Evolutionary conservation across 805 yeast genomes (phyloP), one percentile per base, ranked within the genome.

Genomic region (Kockiozyma suomiensis): DNA sequence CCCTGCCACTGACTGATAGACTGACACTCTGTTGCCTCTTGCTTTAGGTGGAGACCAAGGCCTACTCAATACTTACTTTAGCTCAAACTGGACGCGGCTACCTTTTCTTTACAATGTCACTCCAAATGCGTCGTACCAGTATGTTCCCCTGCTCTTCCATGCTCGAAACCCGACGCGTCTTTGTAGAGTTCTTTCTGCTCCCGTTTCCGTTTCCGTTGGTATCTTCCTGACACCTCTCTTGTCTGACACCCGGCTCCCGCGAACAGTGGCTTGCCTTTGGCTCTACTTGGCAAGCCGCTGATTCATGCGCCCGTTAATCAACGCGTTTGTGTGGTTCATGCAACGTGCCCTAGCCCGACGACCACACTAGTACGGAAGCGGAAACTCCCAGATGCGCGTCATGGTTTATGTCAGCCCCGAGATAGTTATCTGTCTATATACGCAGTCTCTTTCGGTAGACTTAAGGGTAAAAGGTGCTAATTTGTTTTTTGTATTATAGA

Each of bases 91-190:
- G 97, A 73, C 78, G 33, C 79, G 83, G 49, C 74, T 94, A 50
- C 92, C 97, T 1, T 93, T 92, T 68, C 67, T 83, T 48, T 93
- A 84, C 77, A 93, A 93, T 70, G 96, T 93, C 33, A 93, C 97
- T 55, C 80, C 83, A 37, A 78, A 79, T 23, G 72, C 81, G 6
- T 78, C 80, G 50, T 89, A 89, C 70, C 86, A 89, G 73, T 87
- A 85, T 73, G 75, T 79, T 8, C 32, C 28, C 6, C 15, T 45
- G 33, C 30, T 33, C 4, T 28, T 4, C 2, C 8, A 13, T 7
- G 13, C 17, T n/a, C 15, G 33, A 19, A 38, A 15, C n/a, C 26
- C 40, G 25, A 17, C 42, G 42, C 42, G 33, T 30, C 33, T 30
- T 7, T n/a, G 42, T 13, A 15, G 21, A 17, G n/a, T 12, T n/a